Conservation (phyloP, 208 protist genomes). For the Trypanosoma vivax region DNA sequence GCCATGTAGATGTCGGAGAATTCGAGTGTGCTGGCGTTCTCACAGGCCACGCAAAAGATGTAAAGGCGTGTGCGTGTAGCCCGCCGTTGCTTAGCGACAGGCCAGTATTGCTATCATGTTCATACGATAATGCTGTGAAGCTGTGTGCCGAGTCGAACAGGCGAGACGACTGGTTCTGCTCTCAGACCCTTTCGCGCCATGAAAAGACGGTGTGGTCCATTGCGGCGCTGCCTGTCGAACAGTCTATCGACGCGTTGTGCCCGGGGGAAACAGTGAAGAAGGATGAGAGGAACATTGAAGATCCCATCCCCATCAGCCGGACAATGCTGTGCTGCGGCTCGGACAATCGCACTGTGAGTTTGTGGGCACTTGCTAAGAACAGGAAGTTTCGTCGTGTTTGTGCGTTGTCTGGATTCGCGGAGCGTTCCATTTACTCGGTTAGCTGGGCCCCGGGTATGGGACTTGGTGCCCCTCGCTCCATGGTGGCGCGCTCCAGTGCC, state of each 20-base stretch:
- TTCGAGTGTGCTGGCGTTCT: constrained; percentile 88
- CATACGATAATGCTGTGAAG: constrained; percentile 75
- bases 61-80: constrained; percentile 84
- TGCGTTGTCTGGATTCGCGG: too few relatives aligned
- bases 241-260: constrained; percentile 25
- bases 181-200: constrained; percentile 63
- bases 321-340: constrained; percentile 66
- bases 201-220: constrained; percentile 82
- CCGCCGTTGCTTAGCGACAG: constrained; percentile 30
- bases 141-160: constrained; percentile 46
- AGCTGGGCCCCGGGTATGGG: constrained; percentile 47
- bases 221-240: constrained; percentile 53
- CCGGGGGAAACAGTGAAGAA: constrained; percentile 18
- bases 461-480: constrained; percentile 13
- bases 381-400: too few relatives aligned
- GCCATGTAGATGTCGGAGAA: constrained; percentile 73
- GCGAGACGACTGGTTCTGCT: constrained; percentile 87
- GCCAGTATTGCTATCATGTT: constrained; percentile 59
- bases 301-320: constrained; percentile 31
- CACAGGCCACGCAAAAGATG: constrained; percentile 85
- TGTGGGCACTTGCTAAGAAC: too few relatives aligned
- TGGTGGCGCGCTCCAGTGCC: constrained; percentile 72
- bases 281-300: constrained; percentile 38
- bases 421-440: too few relatives aligned
- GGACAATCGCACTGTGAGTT: too few relatives aligned